Base-by-base conservation (phyloP, 1,139 yeast species). In the Taphrina pruni region DNA sequence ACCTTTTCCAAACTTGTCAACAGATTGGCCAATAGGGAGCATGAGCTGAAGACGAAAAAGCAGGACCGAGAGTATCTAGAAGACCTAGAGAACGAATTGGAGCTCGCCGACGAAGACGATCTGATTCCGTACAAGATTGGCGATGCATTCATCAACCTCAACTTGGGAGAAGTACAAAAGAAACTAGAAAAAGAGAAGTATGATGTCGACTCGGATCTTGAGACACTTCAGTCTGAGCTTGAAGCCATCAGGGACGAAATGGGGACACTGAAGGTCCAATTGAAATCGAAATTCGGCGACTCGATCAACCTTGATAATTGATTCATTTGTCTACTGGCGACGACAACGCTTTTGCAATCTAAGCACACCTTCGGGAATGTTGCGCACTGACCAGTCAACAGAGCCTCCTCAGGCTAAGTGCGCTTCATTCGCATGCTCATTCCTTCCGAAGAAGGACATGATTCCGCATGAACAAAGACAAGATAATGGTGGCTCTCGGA, bases 281-380 rank as follows among this genome's bases (percentile, higher is more conserved):
- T 94, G 71, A 94, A 94, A 76, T 90, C 91, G 20, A 92, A 90
- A 78, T 94, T 94, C 77, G 99, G 99, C 50, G 86, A 86, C 74
- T 88, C 92, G 72, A 94, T 94, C 76, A 93, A 93, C 77, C 81
- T 94, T 65, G 99, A 94, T 41, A 60, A 70, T 39, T 73, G 67
- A 69, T 45, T n/a, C 43, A 26, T 4, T 26, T 26, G 32, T 26
- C 32, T 26, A 4, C 32, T 4, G 4, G 32, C 32, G 32, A 26
- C 32, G 32, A 26, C 32, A 26, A 17, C 17, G 17, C 17, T 17
- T 17, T 17, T 4, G 32, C 32, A 26, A 26, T 26, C 2, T 26
- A 26, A 26, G 32, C 32, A 26, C 32, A 26, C 32, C 32, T 26
- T 4, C 32, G 32, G 32, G 4, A 26, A 2, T 26, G 32, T 26